phyloP scores from a whole-genome alignment of 1,284 basidiomycete species.

The Coniferiporia sulphurascens region DNA sequence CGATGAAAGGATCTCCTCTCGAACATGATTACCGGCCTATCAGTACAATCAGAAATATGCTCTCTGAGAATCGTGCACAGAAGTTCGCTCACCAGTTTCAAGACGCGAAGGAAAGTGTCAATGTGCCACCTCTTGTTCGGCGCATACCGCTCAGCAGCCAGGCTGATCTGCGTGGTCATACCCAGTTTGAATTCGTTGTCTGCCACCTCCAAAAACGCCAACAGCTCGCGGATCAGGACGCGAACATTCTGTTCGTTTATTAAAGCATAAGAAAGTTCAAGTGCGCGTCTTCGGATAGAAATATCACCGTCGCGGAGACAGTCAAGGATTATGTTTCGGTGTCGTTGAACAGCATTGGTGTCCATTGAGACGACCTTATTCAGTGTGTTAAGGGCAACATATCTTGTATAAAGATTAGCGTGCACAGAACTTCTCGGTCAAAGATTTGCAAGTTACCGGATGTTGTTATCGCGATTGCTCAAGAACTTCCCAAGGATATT shows the following conservation, averaged over 20 bases:
- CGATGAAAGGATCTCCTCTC: slow-evolving; percentile 92
- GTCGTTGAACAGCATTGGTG: slow-evolving; percentile 96
- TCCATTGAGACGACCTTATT: slow-evolving; percentile 99
- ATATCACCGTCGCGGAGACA: slow-evolving; percentile 98
- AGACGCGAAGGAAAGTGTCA: slow-evolving; percentile 90
- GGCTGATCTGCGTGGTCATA: slow-evolving; percentile 95
- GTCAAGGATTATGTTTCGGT: slow-evolving; percentile 97
- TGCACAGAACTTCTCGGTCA: slow-evolving; percentile 1
- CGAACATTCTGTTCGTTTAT: slow-evolving; percentile 96
- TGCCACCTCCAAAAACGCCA: slow-evolving; percentile 96
- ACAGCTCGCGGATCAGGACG: slow-evolving; percentile 86
- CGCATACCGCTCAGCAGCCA: slow-evolving; percentile 95
- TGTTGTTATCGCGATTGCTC: slow-evolving; percentile 98
- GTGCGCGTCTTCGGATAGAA: slow-evolving; percentile 92
- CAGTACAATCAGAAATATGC: neutral
- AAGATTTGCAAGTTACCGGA: slow-evolving; percentile 58
- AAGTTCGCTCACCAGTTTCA: slow-evolving; percentile 72
- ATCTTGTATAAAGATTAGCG: slow-evolving; percentile 44
- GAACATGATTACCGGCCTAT: slow-evolving; percentile 96
- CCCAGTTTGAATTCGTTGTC: slow-evolving; percentile 99
- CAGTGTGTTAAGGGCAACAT: slow-evolving; percentile 96
- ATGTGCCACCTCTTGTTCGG: slow-evolving; percentile 99
- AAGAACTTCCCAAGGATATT: slow-evolving; percentile 99
- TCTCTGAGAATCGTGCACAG: neutral
- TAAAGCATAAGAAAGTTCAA: slow-evolving; percentile 96